These are phyloP conservation scores for Claviceps arundinis DNA, from an alignment of 2,329 filamentous ascomycete species.

Conservation along the genomic window DNA sequence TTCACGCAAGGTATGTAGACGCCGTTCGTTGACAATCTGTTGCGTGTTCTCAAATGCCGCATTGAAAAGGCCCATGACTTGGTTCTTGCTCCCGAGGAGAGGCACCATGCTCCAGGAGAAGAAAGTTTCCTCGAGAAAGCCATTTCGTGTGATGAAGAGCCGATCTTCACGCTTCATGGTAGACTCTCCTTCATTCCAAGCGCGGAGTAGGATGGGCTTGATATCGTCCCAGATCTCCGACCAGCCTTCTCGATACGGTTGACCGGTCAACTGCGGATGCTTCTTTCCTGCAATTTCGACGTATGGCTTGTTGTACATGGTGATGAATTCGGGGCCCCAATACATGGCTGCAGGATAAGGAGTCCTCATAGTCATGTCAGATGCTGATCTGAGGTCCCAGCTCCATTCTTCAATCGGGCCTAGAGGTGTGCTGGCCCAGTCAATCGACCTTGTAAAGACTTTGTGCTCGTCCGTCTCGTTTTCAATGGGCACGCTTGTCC, in stretches of 20 bases:
- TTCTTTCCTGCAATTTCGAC: slow-evolving; percentile 48
- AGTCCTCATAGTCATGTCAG: slow-evolving; percentile 41
- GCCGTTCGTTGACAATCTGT: slow-evolving; percentile 60
- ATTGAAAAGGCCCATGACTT: slow-evolving; percentile 63
- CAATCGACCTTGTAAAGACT: slow-evolving; percentile 23
- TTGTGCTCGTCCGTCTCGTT: slow-evolving; percentile 15
- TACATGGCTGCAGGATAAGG: slow-evolving; percentile 42
- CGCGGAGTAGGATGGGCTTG: slow-evolving; percentile 51
- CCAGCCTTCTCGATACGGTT: slow-evolving; percentile 46
- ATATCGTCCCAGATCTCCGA: slow-evolving; percentile 62
- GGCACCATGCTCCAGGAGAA: slow-evolving; percentile 74
- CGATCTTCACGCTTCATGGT: slow-evolving; percentile 74
- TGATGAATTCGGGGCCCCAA: slow-evolving; percentile 48
- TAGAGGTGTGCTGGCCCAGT: slow-evolving; percentile 34
- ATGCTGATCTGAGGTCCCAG: slow-evolving; percentile 30
- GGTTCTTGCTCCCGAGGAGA: slow-evolving; percentile 57
- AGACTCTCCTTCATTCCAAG: slow-evolving; percentile 55
- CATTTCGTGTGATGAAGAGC: slow-evolving; percentile 54
- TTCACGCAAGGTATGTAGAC: slow-evolving; percentile 64
- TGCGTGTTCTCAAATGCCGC: slow-evolving; percentile 69
- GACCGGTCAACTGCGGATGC: slow-evolving; percentile 50
- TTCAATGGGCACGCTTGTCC: slow-evolving; percentile 3
- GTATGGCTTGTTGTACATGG: slow-evolving; percentile 57
- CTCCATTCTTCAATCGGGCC: slow-evolving; percentile 35
- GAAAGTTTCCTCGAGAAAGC: slow-evolving; percentile 63